These are phyloP conservation scores for Aspergillus caelatus DNA, from an alignment of 2,329 filamentous ascomycete genomes.

Conservation along the genomic window DNA sequence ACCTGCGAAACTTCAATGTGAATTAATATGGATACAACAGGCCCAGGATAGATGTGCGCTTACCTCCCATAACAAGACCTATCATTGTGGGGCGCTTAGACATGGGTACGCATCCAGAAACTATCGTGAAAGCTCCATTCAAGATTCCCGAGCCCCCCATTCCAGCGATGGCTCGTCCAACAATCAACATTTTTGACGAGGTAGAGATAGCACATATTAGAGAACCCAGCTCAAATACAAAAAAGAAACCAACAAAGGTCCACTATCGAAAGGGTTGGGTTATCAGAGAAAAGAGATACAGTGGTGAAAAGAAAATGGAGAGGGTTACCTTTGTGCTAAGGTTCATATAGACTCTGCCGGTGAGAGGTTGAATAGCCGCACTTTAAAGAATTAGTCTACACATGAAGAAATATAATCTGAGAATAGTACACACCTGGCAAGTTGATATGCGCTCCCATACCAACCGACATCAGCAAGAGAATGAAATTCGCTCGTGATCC, in stretches of 20 bases:
- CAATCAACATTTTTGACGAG: slow-evolving; percentile 38
- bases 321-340: background rate
- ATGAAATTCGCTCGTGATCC: slow-evolving; percentile 32
- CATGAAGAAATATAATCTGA: too few species aligned
- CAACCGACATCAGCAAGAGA: slow-evolving; percentile 35
- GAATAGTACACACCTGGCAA: background rate
- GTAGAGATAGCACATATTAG: slow-evolving; percentile 45
- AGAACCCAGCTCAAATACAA: slow-evolving; percentile 47
- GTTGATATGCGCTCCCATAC: slow-evolving; percentile 37
- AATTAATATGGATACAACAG: too few species aligned
- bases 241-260: slow-evolving; percentile 35
- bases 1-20: slow-evolving; percentile 26
- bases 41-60: too few species aligned
- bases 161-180: slow-evolving; percentile 43
- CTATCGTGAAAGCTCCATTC: slow-evolving; percentile 31
- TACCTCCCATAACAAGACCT: too few species aligned
- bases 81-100: background rate
- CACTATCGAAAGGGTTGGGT: background rate
- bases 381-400: background rate
- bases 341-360: background rate
- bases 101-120: slow-evolving; percentile 17
- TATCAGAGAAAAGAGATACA: too few species aligned
- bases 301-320: too few species aligned
- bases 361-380: background rate
- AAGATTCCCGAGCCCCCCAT: slow-evolving; percentile 38